Evolutionary conservation across 1,284 basidiomycete genomes (phyloP).

Genomic region (Cutaneotrichosporon sp.): DNA sequence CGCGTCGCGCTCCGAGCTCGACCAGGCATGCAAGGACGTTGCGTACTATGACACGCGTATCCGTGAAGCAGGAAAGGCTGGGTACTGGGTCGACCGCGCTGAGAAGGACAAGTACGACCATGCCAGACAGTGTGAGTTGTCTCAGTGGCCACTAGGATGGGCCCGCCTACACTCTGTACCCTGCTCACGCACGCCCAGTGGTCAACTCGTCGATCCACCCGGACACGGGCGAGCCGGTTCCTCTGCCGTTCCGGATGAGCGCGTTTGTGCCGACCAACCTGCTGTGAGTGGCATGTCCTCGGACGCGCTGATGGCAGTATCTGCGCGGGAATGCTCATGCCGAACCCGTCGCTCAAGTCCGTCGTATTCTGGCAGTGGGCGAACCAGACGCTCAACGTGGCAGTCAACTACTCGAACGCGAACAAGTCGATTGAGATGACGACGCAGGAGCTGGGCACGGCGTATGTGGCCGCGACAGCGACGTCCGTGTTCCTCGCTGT

Average conservation of each 20-base stretch:
- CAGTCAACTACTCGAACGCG: slow-evolving; percentile 48
- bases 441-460: slow-evolving; percentile 49
- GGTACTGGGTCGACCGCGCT: slow-evolving; percentile 37
- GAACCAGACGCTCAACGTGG: slow-evolving; percentile 53
- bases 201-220: slow-evolving; percentile 52
- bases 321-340: slow-evolving; percentile 50
- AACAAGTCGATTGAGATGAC: slow-evolving; percentile 52
- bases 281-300: slow-evolving; percentile 43
- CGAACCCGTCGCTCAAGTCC: slow-evolving; percentile 45
- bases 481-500: slow-evolving; percentile 54
- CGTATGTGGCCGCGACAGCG: slow-evolving; percentile 52
- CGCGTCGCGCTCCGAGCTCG: slow-evolving; percentile 45
- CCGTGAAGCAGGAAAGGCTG: slow-evolving; percentile 39
- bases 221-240: slow-evolving; percentile 51
- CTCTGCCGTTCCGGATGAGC: slow-evolving; percentile 53
- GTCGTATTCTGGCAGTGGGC: slow-evolving; percentile 55
- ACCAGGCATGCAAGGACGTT: slow-evolving; percentile 41
- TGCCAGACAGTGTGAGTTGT: slow-evolving; percentile 49
- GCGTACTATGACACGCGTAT: slow-evolving; percentile 40
- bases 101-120: slow-evolving; percentile 44
- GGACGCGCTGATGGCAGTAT: slow-evolving; percentile 11
- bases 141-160: background rate
- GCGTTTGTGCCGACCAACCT: slow-evolving; percentile 56
- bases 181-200: slow-evolving; percentile 27
- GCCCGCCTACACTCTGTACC: too few relatives aligned